phyloP scores from a whole-genome alignment of 345 rosid genomes.

The Eucalyptus pauciflora region DNA sequence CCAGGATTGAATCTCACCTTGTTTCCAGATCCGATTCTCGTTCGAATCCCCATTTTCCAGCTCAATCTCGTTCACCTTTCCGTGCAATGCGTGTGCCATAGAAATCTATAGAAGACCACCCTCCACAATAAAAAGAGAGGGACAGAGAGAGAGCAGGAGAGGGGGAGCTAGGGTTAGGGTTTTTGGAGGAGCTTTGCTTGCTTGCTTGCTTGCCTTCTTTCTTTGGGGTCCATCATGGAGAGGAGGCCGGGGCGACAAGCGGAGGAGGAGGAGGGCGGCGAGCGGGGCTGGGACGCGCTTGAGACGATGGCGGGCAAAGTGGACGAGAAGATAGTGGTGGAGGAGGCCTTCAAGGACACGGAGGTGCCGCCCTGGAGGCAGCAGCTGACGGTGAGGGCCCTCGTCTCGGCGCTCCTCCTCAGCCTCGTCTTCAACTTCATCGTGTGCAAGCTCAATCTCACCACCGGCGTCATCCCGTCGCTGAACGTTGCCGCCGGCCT shows the following conservation, averaged over 20 bases:
- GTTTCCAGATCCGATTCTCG: not conserved
- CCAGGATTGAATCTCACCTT: not conserved
- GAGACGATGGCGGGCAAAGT: not conserved
- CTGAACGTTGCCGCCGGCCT: conserved; percentile 59
- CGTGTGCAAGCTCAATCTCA: conserved; percentile 60
- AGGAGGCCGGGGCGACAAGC: not conserved
- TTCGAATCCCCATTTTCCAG: not conserved
- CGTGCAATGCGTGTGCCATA: not conserved
- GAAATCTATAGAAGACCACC: not conserved
- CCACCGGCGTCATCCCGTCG: conserved; percentile 62
- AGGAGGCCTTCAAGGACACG: conserved; percentile 14
- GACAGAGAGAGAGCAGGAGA: not conserved
- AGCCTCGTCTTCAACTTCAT: conserved; percentile 55
- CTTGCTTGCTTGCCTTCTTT: not conserved
- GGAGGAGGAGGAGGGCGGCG: not conserved
- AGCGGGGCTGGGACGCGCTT: not conserved
- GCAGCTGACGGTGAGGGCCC: conserved; percentile 40
- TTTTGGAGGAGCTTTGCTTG: not conserved
- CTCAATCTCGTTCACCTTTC: not conserved
- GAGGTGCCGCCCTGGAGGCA: conserved; percentile 37
- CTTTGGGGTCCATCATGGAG: not conserved
- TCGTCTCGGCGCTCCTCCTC: conserved; percentile 27
- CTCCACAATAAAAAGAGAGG: not conserved
- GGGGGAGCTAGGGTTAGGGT: not conserved
- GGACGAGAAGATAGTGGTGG: not conserved